These are phyloP conservation scores for Caryopteris hybrid DNA, from an alignment of 305 asterid genomes.

Conservation along the genomic window DNA sequence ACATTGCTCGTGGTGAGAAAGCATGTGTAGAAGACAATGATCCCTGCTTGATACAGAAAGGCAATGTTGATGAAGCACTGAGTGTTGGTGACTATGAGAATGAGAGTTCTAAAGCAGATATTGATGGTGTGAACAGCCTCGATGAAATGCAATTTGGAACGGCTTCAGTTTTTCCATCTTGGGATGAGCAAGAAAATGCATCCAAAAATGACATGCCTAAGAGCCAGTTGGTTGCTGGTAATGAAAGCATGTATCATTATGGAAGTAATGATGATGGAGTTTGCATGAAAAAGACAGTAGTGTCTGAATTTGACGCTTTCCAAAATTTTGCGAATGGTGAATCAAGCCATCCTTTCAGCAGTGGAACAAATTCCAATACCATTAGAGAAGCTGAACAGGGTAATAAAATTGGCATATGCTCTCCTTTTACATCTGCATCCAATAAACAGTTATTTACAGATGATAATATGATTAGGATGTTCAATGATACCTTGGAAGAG, in stretches of 20 bases:
- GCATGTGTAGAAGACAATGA: conserved; percentile 18
- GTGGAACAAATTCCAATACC: conserved; percentile 8
- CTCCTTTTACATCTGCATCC: conserved; percentile 13
- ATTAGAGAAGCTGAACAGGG: conserved; percentile 8
- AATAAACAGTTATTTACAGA: conserved; percentile 15
- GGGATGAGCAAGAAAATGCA: conserved; percentile 27
- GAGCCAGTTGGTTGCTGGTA: conserved; percentile 6
- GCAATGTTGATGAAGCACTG: conserved; percentile 23
- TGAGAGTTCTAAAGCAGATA: conserved; percentile 27
- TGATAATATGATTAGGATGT: conserved; percentile 13
- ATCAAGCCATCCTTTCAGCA: conserved; percentile 16
- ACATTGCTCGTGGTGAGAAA: conserved; percentile 24
- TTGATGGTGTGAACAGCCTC: conserved; percentile 17
- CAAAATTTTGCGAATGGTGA: conserved; percentile 21
- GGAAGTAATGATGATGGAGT: conserved; percentile 12
- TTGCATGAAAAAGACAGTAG: conserved; percentile 16
- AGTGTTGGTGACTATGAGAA: conserved; percentile 11
- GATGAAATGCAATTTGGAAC: conserved; percentile 27
- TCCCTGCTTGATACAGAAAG: conserved; percentile 24
- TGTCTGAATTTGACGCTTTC: conserved; percentile 12
- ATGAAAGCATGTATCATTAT: conserved; percentile 10
- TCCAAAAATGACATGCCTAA: conserved; percentile 10
- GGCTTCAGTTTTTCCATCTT: conserved; percentile 33
- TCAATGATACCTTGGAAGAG: conserved; percentile 13
- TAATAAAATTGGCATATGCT: conserved; percentile 9